phyloP scores from a whole-genome alignment of 805 yeast species.

The Schwanniomyces sp. region DNA sequence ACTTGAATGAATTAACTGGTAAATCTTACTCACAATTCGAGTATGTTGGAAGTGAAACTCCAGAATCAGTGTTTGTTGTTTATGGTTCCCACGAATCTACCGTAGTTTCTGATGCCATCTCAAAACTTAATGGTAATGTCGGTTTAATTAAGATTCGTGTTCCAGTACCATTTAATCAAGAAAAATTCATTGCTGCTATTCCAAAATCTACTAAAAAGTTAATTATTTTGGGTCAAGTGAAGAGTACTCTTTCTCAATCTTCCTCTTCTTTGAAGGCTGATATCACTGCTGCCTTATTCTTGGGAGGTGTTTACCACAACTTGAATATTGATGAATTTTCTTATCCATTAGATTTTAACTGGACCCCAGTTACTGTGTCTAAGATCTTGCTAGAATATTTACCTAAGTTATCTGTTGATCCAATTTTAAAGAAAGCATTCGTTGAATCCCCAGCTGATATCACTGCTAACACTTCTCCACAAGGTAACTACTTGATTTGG shows the following conservation, averaged over 20 bases:
- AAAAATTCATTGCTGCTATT: conserved; percentile 55
- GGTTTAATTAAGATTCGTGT: conserved; percentile 74
- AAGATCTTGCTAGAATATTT: conserved; percentile 48
- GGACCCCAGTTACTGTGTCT: conserved; percentile 56
- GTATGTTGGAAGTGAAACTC: conserved; percentile 60
- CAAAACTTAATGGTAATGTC: conserved; percentile 37
- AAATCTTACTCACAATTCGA: conserved; percentile 62
- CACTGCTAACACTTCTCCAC: conserved; percentile 42
- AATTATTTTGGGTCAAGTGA: conserved; percentile 63
- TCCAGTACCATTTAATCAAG: conserved; percentile 75
- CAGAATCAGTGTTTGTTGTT: conserved; percentile 78
- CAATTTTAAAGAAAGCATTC: conserved; percentile 14
- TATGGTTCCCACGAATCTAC: conserved; percentile 72
- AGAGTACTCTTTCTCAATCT: conserved; percentile 17
- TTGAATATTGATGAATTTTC: conserved; percentile 50
- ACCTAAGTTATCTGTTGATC: conserved; percentile 24
- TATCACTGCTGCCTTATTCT: conserved; percentile 68
- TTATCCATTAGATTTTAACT: conserved; percentile 50
- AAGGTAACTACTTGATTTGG: conserved; percentile 59
- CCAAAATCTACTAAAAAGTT: conserved; percentile 60
- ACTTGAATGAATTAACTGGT: conserved; percentile 55
- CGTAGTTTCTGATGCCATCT: conserved; percentile 48
- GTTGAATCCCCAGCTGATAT: conserved; percentile 2
- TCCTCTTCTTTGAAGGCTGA: conserved; percentile 61
- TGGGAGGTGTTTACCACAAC: conserved; percentile 41